These are phyloP conservation scores for Sordariomycetes sp. DNA, from an alignment of 2,329 filamentous ascomycete genomes.

Conservation along the genomic window DNA sequence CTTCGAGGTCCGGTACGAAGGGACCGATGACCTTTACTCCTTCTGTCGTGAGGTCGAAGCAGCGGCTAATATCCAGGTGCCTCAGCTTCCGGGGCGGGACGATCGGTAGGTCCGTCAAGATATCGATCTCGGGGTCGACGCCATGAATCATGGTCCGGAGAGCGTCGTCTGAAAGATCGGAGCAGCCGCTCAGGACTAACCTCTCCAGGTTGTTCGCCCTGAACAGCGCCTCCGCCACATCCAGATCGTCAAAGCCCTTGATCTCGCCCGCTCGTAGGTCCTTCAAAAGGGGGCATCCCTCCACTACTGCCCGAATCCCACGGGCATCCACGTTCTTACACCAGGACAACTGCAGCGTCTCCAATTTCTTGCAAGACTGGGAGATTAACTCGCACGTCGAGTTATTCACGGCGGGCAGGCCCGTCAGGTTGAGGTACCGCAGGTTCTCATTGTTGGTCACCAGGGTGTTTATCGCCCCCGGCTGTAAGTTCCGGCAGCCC, in stretches of 20 bases:
- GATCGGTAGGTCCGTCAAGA: conserved; percentile 62
- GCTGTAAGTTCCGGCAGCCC: conserved; percentile 75
- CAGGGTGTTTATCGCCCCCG: conserved; percentile 64
- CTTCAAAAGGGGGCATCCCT: conserved; percentile 57
- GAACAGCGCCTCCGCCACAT: conserved; percentile 64
- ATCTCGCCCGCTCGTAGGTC: conserved; percentile 78
- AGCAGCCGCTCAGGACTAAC: conserved; percentile 70
- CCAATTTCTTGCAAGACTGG: conserved; percentile 66
- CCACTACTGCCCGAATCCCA: conserved; percentile 60
- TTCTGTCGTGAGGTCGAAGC: conserved; percentile 55
- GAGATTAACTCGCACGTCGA: conserved; percentile 77
- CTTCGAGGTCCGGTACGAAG: conserved; percentile 67
- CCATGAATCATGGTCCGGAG: conserved; percentile 67
- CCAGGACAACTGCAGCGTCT: conserved; percentile 84
- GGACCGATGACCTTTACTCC: conserved; percentile 61
- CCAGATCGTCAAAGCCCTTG: conserved; percentile 60
- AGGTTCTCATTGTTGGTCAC: conserved; percentile 62
- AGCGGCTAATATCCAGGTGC: conserved; percentile 76
- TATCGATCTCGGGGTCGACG: conserved; percentile 61
- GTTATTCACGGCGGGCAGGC: conserved; percentile 68
- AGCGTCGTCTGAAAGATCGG: conserved; percentile 62
- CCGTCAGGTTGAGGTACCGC: conserved; percentile 76
- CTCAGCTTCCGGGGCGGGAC: conserved; percentile 68
- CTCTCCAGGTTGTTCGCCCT: conserved; percentile 68
- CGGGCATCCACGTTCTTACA: conserved; percentile 73